Conservation (phyloP, 2,329 filamentous ascomycete species). For the Penicillium nordicum region DNA sequence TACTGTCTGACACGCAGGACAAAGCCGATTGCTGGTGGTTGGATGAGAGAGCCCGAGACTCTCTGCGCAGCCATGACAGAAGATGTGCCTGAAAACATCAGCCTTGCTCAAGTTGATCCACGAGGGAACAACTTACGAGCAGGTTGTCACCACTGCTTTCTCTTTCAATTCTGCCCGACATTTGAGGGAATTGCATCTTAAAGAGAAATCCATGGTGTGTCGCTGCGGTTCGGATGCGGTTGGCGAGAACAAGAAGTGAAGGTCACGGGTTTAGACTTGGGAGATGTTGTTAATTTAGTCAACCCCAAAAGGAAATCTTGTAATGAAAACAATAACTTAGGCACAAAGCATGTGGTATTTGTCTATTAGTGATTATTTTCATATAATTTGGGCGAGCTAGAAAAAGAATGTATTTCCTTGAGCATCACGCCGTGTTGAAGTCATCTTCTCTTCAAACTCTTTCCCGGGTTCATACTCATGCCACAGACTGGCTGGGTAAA, state of each 20-base stretch:
- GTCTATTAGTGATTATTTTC: slow-evolving; percentile 15
- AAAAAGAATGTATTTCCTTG: slow-evolving; percentile 95
- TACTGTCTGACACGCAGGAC: slow-evolving; percentile 70
- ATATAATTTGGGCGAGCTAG: slow-evolving; percentile 15
- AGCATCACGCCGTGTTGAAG: slow-evolving; percentile 72
- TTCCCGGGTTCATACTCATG: slow-evolving; percentile 88
- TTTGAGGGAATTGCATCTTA: slow-evolving; percentile 76
- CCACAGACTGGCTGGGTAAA: slow-evolving; percentile 94
- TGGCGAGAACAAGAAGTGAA: slow-evolving; percentile 6
- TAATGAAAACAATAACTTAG: background rate
- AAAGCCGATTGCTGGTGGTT: slow-evolving; percentile 54
- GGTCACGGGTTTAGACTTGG: slow-evolving; percentile 7
- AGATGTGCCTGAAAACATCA: slow-evolving; percentile 65
- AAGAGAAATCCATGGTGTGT: slow-evolving; percentile 63
- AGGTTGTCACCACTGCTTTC: slow-evolving; percentile 80
- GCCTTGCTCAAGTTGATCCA: background rate
- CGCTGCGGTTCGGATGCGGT: slow-evolving; percentile 8
- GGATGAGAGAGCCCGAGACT: slow-evolving; percentile 59
- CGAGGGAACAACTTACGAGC: slow-evolving; percentile 58
- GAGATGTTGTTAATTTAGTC: background rate
- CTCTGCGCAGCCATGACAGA: slow-evolving; percentile 73
- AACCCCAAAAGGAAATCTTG: background rate
- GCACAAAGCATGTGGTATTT: slow-evolving; percentile 5
- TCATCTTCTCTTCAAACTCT: slow-evolving; percentile 64
- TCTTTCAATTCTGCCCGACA: slow-evolving; percentile 68